These are phyloP conservation scores for Hanseniaspora clermontiae DNA, from an alignment of 805 yeast species.

Conservation along the genomic window DNA sequence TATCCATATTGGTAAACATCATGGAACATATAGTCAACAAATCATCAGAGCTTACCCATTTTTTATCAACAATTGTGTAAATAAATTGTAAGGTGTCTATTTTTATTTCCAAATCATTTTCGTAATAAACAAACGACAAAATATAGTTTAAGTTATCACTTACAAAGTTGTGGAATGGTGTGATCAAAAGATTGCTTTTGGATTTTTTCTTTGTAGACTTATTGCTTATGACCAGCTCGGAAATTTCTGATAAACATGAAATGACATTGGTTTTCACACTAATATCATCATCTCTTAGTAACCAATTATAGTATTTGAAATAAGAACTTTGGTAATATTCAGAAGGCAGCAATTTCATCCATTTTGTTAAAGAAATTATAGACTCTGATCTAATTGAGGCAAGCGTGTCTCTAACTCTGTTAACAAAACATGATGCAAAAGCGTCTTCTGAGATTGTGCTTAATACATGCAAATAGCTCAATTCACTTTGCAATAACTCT, in stretches of 20 bases:
- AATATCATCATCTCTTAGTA: conserved; percentile 56
- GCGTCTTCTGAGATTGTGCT: conserved; percentile 52
- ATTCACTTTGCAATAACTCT: conserved; percentile 31
- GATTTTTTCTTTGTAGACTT: not conserved
- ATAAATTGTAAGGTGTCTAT: conserved; percentile 40
- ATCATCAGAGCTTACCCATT: conserved; percentile 53
- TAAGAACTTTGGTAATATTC: conserved; percentile 55
- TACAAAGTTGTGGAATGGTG: conserved; percentile 68
- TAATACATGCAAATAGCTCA: conserved; percentile 40
- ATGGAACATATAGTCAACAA: conserved; percentile 33
- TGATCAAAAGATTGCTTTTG: conserved; percentile 26
- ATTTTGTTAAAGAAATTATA: conserved; percentile 45
- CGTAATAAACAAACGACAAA: conserved; percentile 47
- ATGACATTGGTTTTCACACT: conserved; percentile 55
- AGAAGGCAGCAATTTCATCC: conserved; percentile 65
- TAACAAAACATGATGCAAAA: conserved; percentile 52
- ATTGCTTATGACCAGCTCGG: conserved; percentile 23
- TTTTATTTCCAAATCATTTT: conserved; percentile 45
- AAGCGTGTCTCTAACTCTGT: conserved; percentile 72
- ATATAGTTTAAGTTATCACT: conserved; percentile 57
- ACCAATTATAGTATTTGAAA: conserved; percentile 72
- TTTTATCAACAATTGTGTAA: conserved; percentile 43
- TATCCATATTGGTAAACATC: conserved; percentile 29
- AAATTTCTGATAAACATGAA: conserved; percentile 40
- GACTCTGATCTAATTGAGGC: conserved; percentile 60